These are phyloP conservation scores for Spinacia oleracea DNA, from an alignment of 179 eudicot genomes.

Conservation along the genomic window DNA sequence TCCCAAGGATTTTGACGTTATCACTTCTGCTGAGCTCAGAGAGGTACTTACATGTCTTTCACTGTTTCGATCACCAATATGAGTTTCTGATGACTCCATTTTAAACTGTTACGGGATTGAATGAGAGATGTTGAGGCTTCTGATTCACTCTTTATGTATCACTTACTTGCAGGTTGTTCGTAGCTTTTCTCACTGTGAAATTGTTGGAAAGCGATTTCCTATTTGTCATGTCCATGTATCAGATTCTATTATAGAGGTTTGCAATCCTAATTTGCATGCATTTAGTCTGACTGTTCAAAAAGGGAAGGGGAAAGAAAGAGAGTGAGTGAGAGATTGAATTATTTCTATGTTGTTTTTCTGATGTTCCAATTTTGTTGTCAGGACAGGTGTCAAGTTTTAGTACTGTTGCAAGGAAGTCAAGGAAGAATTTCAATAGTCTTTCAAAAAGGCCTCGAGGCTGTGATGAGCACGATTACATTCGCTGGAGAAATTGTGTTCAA, in stretches of 20 bases:
- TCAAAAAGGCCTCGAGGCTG: conserved; percentile 44
- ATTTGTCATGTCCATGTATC: conserved; percentile 71
- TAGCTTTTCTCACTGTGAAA: conserved; percentile 55
- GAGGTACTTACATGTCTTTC: conserved; percentile 50
- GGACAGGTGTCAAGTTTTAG: conserved; percentile 40
- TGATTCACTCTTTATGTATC: neutral
- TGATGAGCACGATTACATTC: conserved; percentile 57
- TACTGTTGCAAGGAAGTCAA: conserved; percentile 25
- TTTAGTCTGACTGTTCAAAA: neutral
- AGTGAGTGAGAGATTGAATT: neutral
- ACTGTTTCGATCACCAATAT: neutral
- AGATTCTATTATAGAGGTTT: conserved; percentile 64
- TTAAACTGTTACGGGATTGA: neutral
- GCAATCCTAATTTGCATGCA: conserved; percentile 6
- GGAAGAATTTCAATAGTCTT: conserved; percentile 23
- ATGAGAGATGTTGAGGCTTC: neutral
- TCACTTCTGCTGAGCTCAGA: conserved; percentile 75
- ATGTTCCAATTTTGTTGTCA: conserved; percentile 14
- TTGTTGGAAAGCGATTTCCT: conserved; percentile 69
- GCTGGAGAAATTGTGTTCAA: conserved; percentile 78
- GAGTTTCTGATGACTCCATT: neutral
- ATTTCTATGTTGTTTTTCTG: neutral
- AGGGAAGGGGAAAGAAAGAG: no score
- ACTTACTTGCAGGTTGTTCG: conserved; percentile 54
- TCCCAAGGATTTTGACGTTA: conserved; percentile 82